Evolutionary conservation across 371 early-diverging fungal species (phyloP).

Genomic region (Mucor mucedo): DNA sequence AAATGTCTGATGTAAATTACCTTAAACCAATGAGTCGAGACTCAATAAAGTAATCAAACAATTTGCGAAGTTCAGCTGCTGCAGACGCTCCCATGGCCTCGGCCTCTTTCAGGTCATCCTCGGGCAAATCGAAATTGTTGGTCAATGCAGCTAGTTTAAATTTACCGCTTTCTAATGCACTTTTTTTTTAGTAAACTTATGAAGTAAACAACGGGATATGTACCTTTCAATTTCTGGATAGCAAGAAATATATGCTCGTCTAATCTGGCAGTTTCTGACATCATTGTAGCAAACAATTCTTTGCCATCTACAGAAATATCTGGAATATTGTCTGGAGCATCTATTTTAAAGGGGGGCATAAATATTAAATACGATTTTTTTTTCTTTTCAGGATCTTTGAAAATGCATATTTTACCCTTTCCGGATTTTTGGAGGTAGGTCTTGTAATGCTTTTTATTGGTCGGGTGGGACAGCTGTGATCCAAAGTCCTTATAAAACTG

Average conservation of each 20-base stretch:
- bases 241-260: conserved; percentile 63
- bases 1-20: conserved; percentile 5
- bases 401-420: conserved; percentile 41
- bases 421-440: conserved; percentile 53
- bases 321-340: conserved; percentile 42
- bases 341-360: conserved; percentile 7
- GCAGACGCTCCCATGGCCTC: conserved; percentile 44
- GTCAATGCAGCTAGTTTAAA: conserved; percentile 78
- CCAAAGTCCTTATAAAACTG: conserved; percentile 74
- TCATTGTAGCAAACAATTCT: conserved; percentile 73
- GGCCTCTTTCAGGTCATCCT: conserved; percentile 44
- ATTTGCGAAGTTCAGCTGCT: conserved; percentile 34
- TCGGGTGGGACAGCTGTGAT: conserved; percentile 63
- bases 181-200: background rate
- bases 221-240: conserved; percentile 58
- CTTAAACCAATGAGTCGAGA: conserved; percentile 50
- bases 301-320: conserved; percentile 64
- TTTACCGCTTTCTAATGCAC: conserved; percentile 46
- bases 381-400: background rate
- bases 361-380: background rate
- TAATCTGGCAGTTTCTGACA: conserved; percentile 63
- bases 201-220: background rate
- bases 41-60: conserved; percentile 55
- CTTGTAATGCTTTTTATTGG: conserved; percentile 56
- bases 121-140: conserved; percentile 74